Evolutionary conservation across 345 rosid species (phyloP), one percentile per base, ranked within the genome.

Genomic region (Sisymbrium altissimum): DNA sequence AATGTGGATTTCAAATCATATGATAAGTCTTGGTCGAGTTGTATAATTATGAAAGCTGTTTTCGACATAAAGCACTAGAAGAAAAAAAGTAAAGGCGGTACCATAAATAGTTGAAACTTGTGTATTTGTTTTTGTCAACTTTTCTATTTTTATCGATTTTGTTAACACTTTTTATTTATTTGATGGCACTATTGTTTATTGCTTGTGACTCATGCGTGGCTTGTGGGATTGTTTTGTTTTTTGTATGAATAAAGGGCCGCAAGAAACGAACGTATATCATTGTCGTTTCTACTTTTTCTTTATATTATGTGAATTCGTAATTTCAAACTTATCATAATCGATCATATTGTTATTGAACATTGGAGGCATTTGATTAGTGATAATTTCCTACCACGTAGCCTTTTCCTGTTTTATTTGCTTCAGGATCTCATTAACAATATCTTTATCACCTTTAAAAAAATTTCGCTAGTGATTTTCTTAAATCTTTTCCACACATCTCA

Each of bases 201-300:
- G 49, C 39, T 68, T 52, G 64, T 62, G 70, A 76, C 49, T 68
- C 79, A 68, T 75, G 49, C 64, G 56, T 75, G 14, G 54, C 68
- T 68, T 60, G 45, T 68, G 70, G 7, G 11, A 43, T 33, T 33
- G 35, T 62, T 67, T 59, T 59, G 54, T 67, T 52, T 67, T 52
- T 59, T 49, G 68, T 30, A 50, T 67, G 68, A 15, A 39, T 62
- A 62, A 75, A 68, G 70, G 57, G 58, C 11, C 33, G 30, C 57
- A 33, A 38, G 58, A 75, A 61, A 75, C 79, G 64, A n/a, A 68
- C 64, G 74, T 68, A 43, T 21, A 25, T 14, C 21, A 44, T 68
- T 62, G 43, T 68, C 70, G 50, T 69, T 69, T 62, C 4, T 54
- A 17, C 59, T 44, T 69, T 76, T 61, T 27, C 57, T 62, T 60